Base-by-base conservation (phyloP, 305 asterid genomes). In the Fraxinus albicans region DNA sequence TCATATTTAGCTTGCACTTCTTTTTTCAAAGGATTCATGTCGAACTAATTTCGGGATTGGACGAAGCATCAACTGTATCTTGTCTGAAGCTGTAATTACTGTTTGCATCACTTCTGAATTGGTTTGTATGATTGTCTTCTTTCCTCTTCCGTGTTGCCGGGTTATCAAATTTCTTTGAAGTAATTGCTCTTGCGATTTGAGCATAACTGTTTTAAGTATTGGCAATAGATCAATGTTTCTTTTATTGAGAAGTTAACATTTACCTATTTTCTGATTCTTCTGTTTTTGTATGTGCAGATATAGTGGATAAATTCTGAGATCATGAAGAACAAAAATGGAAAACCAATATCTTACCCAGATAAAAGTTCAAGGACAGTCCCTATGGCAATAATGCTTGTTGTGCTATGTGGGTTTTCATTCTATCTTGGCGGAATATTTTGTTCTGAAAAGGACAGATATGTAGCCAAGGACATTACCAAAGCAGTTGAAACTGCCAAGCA, bases 241-340 rank as follows among this genome's bases (percentile, higher is more conserved):
- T 74, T 50, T 78, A 73, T 81, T 78, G 81, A 75, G 44, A 38
- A 82, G 78, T 58, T 72, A 23, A 27, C 25, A 50, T 76, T 76
- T 21, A 38, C 36, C 33, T 40, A 8, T 38, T 77, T 77, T 31
- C 8, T 35, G 19, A 17, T 44, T 40, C 4, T 47, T 70, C 50
- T 13, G 67, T 10, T 19, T 27, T 42, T 73, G 58, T 73, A 36
- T 84, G 44, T 77, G 27, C 87, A 91, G 94, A 70, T 86, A 82
- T 85, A 82, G 77, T 87, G 83, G 82, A 85, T 80, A 80, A 87
- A 80, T 73, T 79, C 81, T 29, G 88, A 82, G 83, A 89, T 78
- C 72, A 92, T 94, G 98, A 91, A 89, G 90, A 81, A 83, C 47
- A 94, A 91, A 86, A 97, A 94, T 82, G 97, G 93, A 79, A 92